Conservation (phyloP, 2,329 filamentous ascomycete genomes). For the Trichoderma simmonsii region DNA sequence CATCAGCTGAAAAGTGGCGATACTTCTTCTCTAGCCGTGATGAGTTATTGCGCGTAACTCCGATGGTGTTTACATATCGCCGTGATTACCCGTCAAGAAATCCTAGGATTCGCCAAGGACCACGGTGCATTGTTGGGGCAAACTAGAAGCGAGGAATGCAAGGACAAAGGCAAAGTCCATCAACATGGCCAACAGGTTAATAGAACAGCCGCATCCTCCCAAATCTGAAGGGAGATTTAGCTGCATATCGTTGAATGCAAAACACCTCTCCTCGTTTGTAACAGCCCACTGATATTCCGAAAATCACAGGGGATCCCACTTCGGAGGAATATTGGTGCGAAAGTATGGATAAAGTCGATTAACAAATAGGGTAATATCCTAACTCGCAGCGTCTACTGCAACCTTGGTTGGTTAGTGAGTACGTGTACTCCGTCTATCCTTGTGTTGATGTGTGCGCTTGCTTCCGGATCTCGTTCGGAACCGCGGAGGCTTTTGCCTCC, state of each 20-base stretch:
- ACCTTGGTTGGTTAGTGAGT: background rate
- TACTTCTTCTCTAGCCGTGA: background rate
- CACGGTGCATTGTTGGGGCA: background rate
- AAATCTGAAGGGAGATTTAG: background rate
- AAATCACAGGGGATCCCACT: background rate
- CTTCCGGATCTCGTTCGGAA: background rate
- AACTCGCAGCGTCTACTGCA: background rate
- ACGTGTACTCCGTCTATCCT: background rate
- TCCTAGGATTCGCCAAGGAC: background rate
- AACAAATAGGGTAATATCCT: background rate
- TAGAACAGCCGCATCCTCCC: background rate
- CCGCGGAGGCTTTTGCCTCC: background rate
- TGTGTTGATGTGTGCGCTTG: background rate
- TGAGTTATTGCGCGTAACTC: background rate
- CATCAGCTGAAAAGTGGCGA: background rate
- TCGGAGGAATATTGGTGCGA: background rate
- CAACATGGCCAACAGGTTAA: background rate
- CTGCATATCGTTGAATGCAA: background rate
- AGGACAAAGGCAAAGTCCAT: background rate
- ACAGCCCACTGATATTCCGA: background rate
- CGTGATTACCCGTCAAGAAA: background rate
- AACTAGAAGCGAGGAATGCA: background rate
- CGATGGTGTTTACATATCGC: background rate
- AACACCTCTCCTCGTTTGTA: background rate
- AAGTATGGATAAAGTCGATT: background rate